Conservation (phyloP, 2,329 filamentous ascomycete species). For the Dryadomyces quercus-mongolicae region DNA sequence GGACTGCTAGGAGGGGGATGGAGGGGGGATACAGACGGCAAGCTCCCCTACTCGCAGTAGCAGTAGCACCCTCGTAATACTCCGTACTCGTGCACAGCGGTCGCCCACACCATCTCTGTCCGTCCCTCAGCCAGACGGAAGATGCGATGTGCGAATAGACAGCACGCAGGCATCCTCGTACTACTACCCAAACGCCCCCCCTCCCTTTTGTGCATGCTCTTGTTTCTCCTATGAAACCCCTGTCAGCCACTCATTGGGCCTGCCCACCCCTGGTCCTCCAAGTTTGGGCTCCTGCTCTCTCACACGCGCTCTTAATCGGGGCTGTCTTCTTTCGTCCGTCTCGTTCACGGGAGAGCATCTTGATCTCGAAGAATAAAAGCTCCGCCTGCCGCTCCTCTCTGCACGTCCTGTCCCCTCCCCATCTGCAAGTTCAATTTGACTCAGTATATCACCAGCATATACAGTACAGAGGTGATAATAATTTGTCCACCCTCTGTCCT, state of each 20-base stretch:
- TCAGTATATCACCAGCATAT: background rate
- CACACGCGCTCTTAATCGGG: background rate
- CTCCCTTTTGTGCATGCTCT: background rate
- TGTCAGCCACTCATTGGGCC: constrained; percentile 5
- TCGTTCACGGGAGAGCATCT: background rate
- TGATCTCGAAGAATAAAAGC: constrained; percentile 1
- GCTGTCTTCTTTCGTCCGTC: background rate
- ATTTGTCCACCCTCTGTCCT: background rate
- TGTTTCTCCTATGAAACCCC: constrained; percentile 1
- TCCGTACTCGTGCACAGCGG: background rate
- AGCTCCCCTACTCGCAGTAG: background rate
- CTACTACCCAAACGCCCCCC: constrained; percentile 1
- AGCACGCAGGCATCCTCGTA: background rate
- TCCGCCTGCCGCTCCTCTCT: background rate
- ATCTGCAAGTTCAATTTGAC: background rate
- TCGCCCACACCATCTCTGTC: background rate
- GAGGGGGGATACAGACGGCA: background rate
- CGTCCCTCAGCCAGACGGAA: background rate
- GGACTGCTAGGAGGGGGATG: background rate
- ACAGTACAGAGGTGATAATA: background rate
- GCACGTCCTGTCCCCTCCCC: background rate
- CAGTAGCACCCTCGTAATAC: background rate
- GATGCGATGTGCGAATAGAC: background rate
- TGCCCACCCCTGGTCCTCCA: background rate
- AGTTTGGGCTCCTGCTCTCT: background rate